Base-by-base conservation (phyloP, 495 filamentous ascomycete genomes). In the Penicillium robsamsonii region DNA sequence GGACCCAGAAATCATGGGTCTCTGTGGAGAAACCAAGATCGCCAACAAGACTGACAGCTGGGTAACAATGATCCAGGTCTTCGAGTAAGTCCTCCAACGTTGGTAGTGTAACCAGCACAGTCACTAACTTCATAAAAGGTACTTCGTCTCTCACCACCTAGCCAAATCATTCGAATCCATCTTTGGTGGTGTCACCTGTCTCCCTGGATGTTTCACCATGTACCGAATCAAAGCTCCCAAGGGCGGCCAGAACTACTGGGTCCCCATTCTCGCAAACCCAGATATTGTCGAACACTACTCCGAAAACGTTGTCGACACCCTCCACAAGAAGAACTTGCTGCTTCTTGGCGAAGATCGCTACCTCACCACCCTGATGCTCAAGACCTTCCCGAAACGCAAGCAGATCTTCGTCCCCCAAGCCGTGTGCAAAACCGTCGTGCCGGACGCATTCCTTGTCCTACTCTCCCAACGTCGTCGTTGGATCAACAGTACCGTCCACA, bases 401-500 rank as follows among this genome's bases (percentile, higher is more conserved):
- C 95, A 99, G 70, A 89, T 97, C 51, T 99, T 97, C 66, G 92
- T 99, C 17, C 95, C 95, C 10, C 95, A 97, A 63, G 95, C 92
- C 8, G 92, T 99, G 13, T 99, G 95, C 81, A 99, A 99, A 74
- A 99, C 95, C 0, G 90, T 91, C 13, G 94, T 96, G 3, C 95
- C 95, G 1, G 95, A 97, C 49, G 79, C 87, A 59, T 97, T 99
- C 74, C 88, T 80, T 66, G 92, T 99, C 22, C 77, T 99, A 25
- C 81, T 99, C 12, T 96, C 91, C 4, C 95, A 99, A 70, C 87
- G 95, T 29, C 85, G 95, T 67, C 83, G 95, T 64, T 99, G 95
- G 95, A 99, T 99, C 75, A 99, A 99, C 83, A 96, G 90, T 72
- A 99, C 95, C 2, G 90, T 99, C 37, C 95, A 99, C 76, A 99